These are phyloP conservation scores for Toxoplasma gondii DNA, from an alignment of 169 alveolate species.

Conservation along the genomic window DNA sequence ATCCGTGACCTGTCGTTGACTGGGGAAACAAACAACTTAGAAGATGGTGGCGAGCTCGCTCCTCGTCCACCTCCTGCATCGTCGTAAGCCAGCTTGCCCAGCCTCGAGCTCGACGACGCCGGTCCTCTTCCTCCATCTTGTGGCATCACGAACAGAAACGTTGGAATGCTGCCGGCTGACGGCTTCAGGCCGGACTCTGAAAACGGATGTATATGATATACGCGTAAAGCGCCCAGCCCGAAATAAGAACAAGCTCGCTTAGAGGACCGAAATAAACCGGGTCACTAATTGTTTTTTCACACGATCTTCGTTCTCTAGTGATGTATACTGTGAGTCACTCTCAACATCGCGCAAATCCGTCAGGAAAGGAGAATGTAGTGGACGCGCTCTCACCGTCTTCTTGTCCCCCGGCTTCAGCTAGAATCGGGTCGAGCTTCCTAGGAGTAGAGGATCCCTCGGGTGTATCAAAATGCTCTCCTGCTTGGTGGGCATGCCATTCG, in stretches of 20 bases:
- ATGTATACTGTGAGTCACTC: too few species aligned
- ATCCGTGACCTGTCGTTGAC: not conserved
- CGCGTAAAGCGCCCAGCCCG: not conserved
- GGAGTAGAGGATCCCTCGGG: not conserved
- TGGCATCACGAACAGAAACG: too few species aligned
- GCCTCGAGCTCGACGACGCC: too few species aligned
- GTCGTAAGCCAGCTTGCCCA: not conserved
- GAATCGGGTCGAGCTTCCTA: not conserved
- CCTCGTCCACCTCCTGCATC: not conserved
- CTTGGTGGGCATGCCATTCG: not conserved
- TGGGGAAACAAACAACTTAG: not conserved
- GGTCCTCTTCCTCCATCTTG: too few species aligned
- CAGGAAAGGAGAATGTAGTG: not conserved
- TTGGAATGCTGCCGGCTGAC: too few species aligned
- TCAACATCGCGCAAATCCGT: not conserved
- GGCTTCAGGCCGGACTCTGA: not conserved
- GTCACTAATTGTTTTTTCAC: not conserved
- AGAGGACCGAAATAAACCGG: not conserved
- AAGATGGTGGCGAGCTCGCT: not conserved
- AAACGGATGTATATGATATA: not conserved
- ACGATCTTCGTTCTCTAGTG: not conserved
- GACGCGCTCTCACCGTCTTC: slow-evolving; percentile 1
- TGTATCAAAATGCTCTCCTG: not conserved
- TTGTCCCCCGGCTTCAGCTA: not conserved
- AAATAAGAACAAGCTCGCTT: too few species aligned